Evolutionary conservation across 1,284 basidiomycete species (phyloP).

Genomic region (Trichosporon ovoides): DNA sequence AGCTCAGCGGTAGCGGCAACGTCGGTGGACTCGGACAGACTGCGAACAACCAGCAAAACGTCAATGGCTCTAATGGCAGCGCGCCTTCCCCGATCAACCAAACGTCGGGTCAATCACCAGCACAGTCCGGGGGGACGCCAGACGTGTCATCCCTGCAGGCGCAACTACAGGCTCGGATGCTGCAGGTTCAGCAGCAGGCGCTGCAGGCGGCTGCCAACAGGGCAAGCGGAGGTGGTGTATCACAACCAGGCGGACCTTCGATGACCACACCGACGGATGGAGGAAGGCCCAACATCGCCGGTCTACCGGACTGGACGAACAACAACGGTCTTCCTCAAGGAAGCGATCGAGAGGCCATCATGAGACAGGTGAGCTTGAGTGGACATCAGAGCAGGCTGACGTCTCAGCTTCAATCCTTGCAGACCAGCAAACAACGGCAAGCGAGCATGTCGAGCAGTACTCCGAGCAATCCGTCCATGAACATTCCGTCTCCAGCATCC

Average conservation of each 20-base stretch:
- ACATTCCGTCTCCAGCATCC: constrained; percentile 4
- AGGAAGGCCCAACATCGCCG: not conserved
- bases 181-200: constrained; percentile 22
- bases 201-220: not conserved
- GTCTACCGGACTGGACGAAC: constrained; percentile 17
- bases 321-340: constrained; percentile 11
- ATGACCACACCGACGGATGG: not conserved
- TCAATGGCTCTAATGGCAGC: not conserved
- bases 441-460: not conserved
- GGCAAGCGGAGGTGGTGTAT: not conserved
- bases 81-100: not conserved
- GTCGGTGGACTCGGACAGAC: not conserved
- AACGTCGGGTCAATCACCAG: not conserved
- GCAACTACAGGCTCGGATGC: constrained; percentile 19
- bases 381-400: not conserved
- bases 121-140: not conserved
- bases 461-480: constrained; percentile 2
- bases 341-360: constrained; percentile 36
- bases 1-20: constrained; percentile 7
- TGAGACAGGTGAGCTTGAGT: constrained; percentile 37
- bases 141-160: constrained; percentile 18
- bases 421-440: constrained; percentile 24
- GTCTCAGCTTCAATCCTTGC: constrained; percentile 32
- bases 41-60: not conserved
- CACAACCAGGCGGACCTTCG: constrained; percentile 7